Conservation (phyloP, 768 basidiomycete genomes). For the Grammothele lineata region DNA sequence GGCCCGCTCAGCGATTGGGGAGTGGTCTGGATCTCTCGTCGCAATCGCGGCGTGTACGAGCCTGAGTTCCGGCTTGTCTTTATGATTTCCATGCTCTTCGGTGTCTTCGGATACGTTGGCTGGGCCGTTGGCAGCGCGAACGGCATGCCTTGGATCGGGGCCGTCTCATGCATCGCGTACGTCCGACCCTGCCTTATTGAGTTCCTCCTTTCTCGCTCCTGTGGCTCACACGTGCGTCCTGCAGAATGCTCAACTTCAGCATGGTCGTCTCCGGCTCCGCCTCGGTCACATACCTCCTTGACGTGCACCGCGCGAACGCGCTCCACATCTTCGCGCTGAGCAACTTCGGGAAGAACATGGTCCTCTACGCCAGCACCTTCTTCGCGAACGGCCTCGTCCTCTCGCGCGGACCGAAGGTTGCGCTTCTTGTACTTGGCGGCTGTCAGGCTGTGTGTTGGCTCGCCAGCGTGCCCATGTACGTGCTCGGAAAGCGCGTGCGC, state of each 20-base stretch:
- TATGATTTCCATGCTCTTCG: slow-evolving; percentile 38
- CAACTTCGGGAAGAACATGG: slow-evolving; percentile 42
- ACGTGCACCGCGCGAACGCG: slow-evolving; percentile 39
- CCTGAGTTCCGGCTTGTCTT: slow-evolving; percentile 43
- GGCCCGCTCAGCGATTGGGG: slow-evolving; percentile 41
- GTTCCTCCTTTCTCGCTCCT: not conserved
- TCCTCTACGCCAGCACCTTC: slow-evolving; percentile 42
- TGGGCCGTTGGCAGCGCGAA: slow-evolving; percentile 42
- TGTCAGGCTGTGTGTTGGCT: slow-evolving; percentile 39
- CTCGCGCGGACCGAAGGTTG: slow-evolving; percentile 33
- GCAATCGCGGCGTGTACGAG: slow-evolving; percentile 43
- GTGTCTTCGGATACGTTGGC: slow-evolving; percentile 42
- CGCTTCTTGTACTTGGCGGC: slow-evolving; percentile 36
- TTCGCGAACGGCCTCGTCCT: slow-evolving; percentile 41
- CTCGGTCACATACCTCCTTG: slow-evolving; percentile 42
- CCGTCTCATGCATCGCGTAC: slow-evolving; percentile 32
- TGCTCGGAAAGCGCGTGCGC: slow-evolving; percentile 39
- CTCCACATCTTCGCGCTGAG: slow-evolving; percentile 38
- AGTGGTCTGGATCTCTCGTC: slow-evolving; percentile 38
- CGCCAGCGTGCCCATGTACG: slow-evolving; percentile 40
- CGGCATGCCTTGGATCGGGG: slow-evolving; percentile 43
- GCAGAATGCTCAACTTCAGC: slow-evolving; percentile 40
- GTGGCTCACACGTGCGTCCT: not conserved
- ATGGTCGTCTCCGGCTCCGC: slow-evolving; percentile 40
- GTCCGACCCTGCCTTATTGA: not conserved